A percentile compares a stretch with the other conserved stretches of the same genome.
Evolutionary conservation across 2,329 filamentous ascomycete genomes (phyloP).

Genomic region (Pseudohalonectria lignicola): DNA sequence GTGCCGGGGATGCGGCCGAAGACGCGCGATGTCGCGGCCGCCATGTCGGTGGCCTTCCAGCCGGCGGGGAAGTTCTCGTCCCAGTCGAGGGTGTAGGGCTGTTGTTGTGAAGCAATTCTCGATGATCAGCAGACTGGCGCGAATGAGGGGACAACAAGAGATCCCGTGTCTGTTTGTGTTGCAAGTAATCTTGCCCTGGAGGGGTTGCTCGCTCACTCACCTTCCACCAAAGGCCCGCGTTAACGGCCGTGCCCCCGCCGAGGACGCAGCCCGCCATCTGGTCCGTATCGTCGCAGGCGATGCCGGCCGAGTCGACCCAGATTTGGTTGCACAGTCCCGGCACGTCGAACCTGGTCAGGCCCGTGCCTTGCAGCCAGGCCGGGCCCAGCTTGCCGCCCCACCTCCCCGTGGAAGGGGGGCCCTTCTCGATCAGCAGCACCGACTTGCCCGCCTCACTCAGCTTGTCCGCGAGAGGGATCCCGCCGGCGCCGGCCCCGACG

Average conservation of each 20-base stretch:
- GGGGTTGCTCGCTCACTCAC: too few relatives aligned
- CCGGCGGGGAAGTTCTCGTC: constrained; percentile 53
- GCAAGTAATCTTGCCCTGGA: too few relatives aligned
- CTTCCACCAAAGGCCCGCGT: constrained; percentile 59
- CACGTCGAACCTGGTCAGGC: constrained; percentile 60
- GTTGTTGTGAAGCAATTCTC: constrained; percentile 3
- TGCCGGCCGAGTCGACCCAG: constrained; percentile 50
- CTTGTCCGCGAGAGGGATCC: constrained; percentile 49
- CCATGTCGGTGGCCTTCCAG: constrained; percentile 54
- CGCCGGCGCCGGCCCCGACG: constrained; percentile 50
- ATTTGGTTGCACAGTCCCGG: constrained; percentile 64
- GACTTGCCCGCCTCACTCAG: constrained; percentile 54
- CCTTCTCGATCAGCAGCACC: constrained; percentile 53
- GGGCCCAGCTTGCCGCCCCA: constrained; percentile 53
- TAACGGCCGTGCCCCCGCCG: constrained; percentile 56
- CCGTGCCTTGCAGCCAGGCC: constrained; percentile 48
- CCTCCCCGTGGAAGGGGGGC: constrained; percentile 49
- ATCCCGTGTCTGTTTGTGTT: too few relatives aligned
- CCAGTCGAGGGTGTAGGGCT: constrained; percentile 51
- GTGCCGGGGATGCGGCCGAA: constrained; percentile 55
- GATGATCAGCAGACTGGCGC: too few relatives aligned
- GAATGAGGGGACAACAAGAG: too few relatives aligned
- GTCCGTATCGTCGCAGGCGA: constrained; percentile 56
- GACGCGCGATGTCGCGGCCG: constrained; percentile 40
- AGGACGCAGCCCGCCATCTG: constrained; percentile 64